Percentiles rank a stretch among this genome's conserved stretches.
Evolutionary conservation across 2,329 filamentous ascomycete genomes (phyloP).

Genomic region (Allantophomopsis lycopodina): DNA sequence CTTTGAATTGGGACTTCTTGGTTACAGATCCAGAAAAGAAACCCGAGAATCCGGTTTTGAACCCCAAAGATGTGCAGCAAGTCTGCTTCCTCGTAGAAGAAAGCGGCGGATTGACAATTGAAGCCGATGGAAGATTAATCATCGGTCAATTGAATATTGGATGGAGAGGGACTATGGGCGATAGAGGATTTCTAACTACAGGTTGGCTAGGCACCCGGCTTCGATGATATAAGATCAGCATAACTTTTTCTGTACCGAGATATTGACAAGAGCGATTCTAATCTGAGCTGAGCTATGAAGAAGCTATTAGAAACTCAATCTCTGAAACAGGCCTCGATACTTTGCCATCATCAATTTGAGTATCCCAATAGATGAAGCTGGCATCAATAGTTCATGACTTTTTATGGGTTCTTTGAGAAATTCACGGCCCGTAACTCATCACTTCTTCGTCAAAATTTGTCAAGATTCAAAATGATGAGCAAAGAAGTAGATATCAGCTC

Average conservation of each 20-base stretch:
- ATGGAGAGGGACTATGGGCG: conserved; percentile 85
- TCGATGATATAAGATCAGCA: background rate
- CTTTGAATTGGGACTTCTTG: conserved; percentile 42
- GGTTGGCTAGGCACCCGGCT: conserved; percentile 55
- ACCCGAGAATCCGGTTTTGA: conserved; percentile 44
- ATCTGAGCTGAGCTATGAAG: too few species aligned
- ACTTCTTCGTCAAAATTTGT: too few species aligned
- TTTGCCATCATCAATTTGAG: too few species aligned
- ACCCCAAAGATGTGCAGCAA: conserved; percentile 51
- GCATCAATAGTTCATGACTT: too few species aligned
- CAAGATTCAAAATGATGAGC: too few species aligned
- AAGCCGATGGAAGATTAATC: conserved; percentile 43
- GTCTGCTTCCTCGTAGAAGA: conserved; percentile 46
- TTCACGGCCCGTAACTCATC: too few species aligned
- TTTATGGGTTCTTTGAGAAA: too few species aligned
- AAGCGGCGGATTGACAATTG: conserved; percentile 18
- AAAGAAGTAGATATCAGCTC: too few species aligned
- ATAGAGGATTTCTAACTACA: conserved; percentile 74
- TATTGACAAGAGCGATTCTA: background rate
- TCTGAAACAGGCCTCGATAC: too few species aligned
- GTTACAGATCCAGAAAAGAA: conserved; percentile 20
- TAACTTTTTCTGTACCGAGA: background rate
- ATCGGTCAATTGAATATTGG: conserved; percentile 76
- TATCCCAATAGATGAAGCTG: too few species aligned
- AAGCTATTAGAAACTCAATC: too few species aligned